Evolutionary conservation across 495 filamentous ascomycete genomes (phyloP), one percentile per base, ranked within the genome.

Genomic region (Neurospora intermedia): DNA sequence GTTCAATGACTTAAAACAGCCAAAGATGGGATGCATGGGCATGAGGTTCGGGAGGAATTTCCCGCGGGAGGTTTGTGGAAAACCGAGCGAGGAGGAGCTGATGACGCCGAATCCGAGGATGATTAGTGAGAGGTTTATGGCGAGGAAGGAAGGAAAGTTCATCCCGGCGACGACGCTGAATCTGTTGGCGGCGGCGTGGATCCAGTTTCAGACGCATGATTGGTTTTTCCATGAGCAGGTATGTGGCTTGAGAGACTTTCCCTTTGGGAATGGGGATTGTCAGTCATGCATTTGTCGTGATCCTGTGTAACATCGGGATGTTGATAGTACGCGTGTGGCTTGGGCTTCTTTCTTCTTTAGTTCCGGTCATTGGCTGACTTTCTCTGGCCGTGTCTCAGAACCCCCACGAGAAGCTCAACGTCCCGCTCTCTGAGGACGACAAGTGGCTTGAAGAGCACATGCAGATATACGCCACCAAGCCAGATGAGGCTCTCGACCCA

Each of bases 141-240:
- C 75, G 2, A 72, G 83, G 10, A 77, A 79, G 6, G 77, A 75
- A 0, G 74, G 70, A 15, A 39, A 38, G 16, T 84, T 85, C 75
- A 81, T 80, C 16, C 83, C 83, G 0, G 83, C 83, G 18, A 84
- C 82, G 6, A 81, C 76, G 13, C 45, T 85, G 41, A 85, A 85
- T 75, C 46, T 85, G 69, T 76, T 85, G 16, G 83, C 83, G 2
- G 83, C 83, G 4, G 83, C 83, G 0, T 85, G 83, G 83, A 85
- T 85, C 40, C 83, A 85, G 74, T 85, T 85, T 72, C 83, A 85
- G 70, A 76, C 78, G 7, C 82, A 84, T 69, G 83, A 85, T 71
- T 84, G 83, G 83, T 77, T 81, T 39, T 73, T 75, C 39, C 82
- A 85, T 72, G 74, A 78, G 39, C 72, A 77, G n/a, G 78, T 78